Evolutionary conservation across 148 eudicot genomes (phyloP), one percentile per base, ranked within the genome.

Genomic region (Camellia japonica): DNA sequence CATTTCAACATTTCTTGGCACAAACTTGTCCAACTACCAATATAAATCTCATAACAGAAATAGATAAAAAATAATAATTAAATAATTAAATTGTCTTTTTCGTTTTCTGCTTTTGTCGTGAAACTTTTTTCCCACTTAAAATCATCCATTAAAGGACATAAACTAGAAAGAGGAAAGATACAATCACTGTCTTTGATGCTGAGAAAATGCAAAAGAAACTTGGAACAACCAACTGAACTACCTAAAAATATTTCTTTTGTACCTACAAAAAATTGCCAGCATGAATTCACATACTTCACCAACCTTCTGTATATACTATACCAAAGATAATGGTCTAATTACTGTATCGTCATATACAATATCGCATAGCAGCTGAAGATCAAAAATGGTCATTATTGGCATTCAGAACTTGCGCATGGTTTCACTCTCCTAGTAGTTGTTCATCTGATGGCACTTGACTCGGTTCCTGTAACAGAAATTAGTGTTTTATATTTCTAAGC

Each of bases 391-490:
- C 64, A 55, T 58, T 63, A 30, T 56, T 41, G 3, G 15, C 23
- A 41, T 14, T 23, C 9, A 56, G 47, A 16, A 56, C 20, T 56
- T n/a, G 30, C 38, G 10, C 7, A 63, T 19, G 30, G 67, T 7
- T 63, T 63, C 67, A 19, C 38, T 15, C 15, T 56, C 23, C 10
- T 46, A 38, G 20, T 41, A 55, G 47, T 56, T 73, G 44, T 43
- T 73, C 20, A 2, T 63, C 11, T 7, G 7, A 49, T 55, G 64
- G 47, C 64, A 73, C 63, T 55, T 55, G 76, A 73, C 38, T 55
- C 7, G 41, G 62, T 55, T 54, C 76, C 76, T 73, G 76, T 30
- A 38, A 38, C 47, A 73, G 47, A 38, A 73, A 63, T 15, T 52
- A 54, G 62, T 30, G n/a, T 18, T 20, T 4, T 9, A 19, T 18